Percentiles rank a stretch among this genome's conserved stretches.
These are phyloP conservation scores for Aureobasidium sp. DNA, from an alignment of 2,329 filamentous ascomycete genomes.

Conservation along the genomic window DNA sequence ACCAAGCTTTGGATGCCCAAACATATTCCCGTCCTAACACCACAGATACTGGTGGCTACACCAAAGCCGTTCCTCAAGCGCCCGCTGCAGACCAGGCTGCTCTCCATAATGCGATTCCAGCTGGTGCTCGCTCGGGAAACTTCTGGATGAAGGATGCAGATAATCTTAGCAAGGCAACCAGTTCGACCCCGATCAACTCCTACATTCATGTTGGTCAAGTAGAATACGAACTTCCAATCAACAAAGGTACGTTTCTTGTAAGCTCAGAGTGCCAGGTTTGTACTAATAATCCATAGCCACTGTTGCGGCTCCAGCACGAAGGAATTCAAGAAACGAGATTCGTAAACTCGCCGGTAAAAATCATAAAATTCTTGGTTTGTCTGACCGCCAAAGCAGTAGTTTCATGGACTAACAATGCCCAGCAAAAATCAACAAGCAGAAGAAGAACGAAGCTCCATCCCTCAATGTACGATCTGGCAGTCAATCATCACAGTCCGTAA, in stretches of 20 bases:
- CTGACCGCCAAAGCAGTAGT: not conserved
- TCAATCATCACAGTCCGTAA: conserved; percentile 13
- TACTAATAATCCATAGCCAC: conserved; percentile 28
- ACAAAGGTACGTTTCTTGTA: conserved; percentile 36
- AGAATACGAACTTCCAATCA: conserved; percentile 36
- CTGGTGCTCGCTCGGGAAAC: conserved; percentile 28
- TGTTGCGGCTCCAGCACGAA: conserved; percentile 36
- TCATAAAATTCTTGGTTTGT: conserved; percentile 31
- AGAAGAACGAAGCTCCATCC: conserved; percentile 18
- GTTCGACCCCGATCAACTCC: conserved; percentile 37
- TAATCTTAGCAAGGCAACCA: conserved; percentile 37
- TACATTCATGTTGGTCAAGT: conserved; percentile 39
- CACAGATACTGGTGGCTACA: not conserved
- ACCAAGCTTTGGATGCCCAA: not conserved
- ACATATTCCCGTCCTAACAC: not conserved
- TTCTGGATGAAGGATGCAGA: conserved; percentile 38
- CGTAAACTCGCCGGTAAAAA: conserved; percentile 38
- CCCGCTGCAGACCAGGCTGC: conserved; percentile 23
- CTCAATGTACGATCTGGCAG: not conserved
- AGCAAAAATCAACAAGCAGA: conserved; percentile 33
- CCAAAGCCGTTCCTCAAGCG: not conserved
- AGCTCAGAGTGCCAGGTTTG: too few species aligned
- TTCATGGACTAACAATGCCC: not conserved
- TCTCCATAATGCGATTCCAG: conserved; percentile 26
- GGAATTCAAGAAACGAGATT: conserved; percentile 42